Conservation (phyloP, 1,139 yeast genomes). For the Debaryomyces sp. region DNA sequence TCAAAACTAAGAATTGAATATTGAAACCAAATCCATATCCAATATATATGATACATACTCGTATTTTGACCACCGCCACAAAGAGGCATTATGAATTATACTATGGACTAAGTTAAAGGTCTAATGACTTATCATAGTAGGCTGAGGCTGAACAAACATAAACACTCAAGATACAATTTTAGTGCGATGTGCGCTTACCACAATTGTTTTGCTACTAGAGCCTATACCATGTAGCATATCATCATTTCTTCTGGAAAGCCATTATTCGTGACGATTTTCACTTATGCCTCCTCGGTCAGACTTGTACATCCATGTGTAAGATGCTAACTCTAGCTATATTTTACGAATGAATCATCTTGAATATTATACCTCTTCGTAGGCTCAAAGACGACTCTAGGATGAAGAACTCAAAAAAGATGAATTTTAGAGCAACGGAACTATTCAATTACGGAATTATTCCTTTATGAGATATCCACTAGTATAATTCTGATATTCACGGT, state of each 20-base stretch:
- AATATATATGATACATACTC: conserved; percentile 36
- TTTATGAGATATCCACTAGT: no score
- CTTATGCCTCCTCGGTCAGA: background rate
- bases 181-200: conserved; percentile 2
- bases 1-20: background rate
- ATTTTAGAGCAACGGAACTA: no score
- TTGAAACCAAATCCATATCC: background rate
- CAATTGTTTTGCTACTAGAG: background rate
- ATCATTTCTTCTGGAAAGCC: background rate
- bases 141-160: conserved; percentile 2
- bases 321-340: no score
- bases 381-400: no score
- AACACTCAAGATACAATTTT: background rate
- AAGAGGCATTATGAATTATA: conserved; percentile 52
- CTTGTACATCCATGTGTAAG: background rate
- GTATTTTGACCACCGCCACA: conserved; percentile 73
- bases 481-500: no score
- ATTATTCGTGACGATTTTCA: background rate
- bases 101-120: background rate
- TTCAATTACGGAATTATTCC: no score
- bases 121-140: background rate
- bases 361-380: no score
- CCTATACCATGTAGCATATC: background rate
- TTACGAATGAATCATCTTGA: no score
- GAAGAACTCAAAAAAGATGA: no score